Evolutionary conservation across 2,329 filamentous ascomycete species (phyloP), one percentile per base, ranked within the genome.

Genomic region (Camillea tinctor): DNA sequence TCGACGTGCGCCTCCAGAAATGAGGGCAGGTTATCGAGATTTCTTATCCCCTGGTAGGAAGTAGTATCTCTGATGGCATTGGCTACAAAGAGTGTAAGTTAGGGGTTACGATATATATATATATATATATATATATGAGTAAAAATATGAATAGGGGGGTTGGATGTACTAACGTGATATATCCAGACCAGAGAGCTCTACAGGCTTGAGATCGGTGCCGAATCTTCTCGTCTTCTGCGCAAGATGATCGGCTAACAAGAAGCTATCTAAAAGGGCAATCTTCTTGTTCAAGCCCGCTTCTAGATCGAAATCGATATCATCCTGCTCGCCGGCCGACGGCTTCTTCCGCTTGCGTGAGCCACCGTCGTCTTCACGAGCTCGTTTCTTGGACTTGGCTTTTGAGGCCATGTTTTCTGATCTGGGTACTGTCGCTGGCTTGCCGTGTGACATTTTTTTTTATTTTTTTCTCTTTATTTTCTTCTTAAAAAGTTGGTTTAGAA

Each of bases 131-230:
- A n/a, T n/a, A n/a, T n/a, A n/a, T n/a, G 11, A 20, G 24, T n/a
- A 9, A 4, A 52, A 51, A 48, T 44, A 52, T 2, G 6, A 30
- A 30, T 53, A 54, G 23, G 54, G 19, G 13, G 52, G 8, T 44
- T 55, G 49, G 20, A 50, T 56, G 71, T 59, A 58, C 80, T 68
- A 81, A 93, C 92, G 88, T 66, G 92, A 87, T 56, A 98, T 82
- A 58, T 90, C 88, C 70, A 92, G 80, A 72, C 97, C 93, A 59
- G 91, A 88, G 30, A 96, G 79, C 76, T 99, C 95, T 49, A 98
- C 84, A 0, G 87, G 80, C 68, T 91, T 97, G 69, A 97, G 75
- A 56, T 97, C 89, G 24, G 85, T 86, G 57, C 92, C 91, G 71
- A 94, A 96, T 22, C 89, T 84, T 65, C 84, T 86, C 56, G 91